Base-by-base conservation (phyloP, 169 alveolate species). In the Eimeria zaria region DNA sequence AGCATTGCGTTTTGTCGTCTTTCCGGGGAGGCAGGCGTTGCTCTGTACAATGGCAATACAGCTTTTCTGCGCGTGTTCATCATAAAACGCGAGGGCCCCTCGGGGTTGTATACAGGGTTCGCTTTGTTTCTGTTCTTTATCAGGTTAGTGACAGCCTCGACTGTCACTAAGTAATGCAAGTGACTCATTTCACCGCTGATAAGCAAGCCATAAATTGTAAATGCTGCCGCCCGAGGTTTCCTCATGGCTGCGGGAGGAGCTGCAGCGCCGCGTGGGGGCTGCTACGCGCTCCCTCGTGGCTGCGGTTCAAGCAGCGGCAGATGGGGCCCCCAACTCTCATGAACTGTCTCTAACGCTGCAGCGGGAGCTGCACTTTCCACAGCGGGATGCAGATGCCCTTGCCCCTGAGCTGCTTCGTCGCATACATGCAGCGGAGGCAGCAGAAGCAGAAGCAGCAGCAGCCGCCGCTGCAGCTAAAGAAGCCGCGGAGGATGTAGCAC, bases 241-340 rank as follows among this genome's bases (percentile, higher is more conserved):
- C 90, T 36, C 90, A 1, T 81, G 90, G 90, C 90, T 81, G 55
- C 90, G 90, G 90, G 90, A 81, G 74, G 90, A 81, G 33, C 90
- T 81, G 90, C 90, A 81, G 53, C 90, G 90, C 73, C 73, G 90
- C 24, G 90, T 81, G 41, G 90, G 90, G 27, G 90, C 90, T 53
- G 90, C 90, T 48, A 81, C 90, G 41, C 90, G 90, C 67, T 81
- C 90, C 44, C 90, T 81, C 22, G 90, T 81, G 53, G 90, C 90
- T 33, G 90, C 90, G 1, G 90, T 81, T 3, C 73, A 48, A 48
- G 90, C 90, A 30, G 92, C 92, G 36, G 92, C 80, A 85, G 92
- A 85, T 7, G 67, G 46, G 14, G 58, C 80, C 58, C 60, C 80
- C 48, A 60, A 30, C 62, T 85, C 80, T 7, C 80, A 36, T 33